Evolutionary conservation across 768 basidiomycete species (phyloP).

Genomic region (Lactarius tabidus): DNA sequence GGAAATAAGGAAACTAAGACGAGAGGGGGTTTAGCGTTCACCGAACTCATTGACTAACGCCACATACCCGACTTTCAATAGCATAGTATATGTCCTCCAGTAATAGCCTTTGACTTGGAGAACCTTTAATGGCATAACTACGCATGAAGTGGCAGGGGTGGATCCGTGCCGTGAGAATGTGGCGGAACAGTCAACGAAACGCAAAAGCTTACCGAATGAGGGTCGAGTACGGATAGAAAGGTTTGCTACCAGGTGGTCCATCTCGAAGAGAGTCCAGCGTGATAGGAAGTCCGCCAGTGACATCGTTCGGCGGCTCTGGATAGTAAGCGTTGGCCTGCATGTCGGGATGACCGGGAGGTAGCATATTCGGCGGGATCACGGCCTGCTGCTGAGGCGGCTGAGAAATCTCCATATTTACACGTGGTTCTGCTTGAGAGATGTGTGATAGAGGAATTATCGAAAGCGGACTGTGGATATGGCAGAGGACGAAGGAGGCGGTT

Average conservation of each 20-base stretch:
- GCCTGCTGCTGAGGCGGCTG: conserved; percentile 43
- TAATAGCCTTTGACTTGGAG: conserved; percentile 79
- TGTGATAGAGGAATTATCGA: conserved; percentile 1
- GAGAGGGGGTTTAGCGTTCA: conserved; percentile 25
- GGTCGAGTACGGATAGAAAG: conserved; percentile 88
- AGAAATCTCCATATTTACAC: conserved; percentile 12
- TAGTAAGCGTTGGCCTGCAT: conserved; percentile 53
- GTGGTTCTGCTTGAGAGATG: not conserved
- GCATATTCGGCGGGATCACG: conserved; percentile 61
- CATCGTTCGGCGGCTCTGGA: conserved; percentile 71
- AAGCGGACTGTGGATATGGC: conserved; percentile 31
- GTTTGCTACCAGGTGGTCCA: conserved; percentile 84
- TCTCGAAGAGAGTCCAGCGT: conserved; percentile 84
- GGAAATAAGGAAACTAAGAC: conserved; percentile 79
- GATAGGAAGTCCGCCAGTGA: conserved; percentile 80
- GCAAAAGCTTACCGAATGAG: conserved; percentile 67
- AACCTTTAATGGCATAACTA: conserved; percentile 89
- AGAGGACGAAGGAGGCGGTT: conserved; percentile 47
- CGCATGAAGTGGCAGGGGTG: not conserved
- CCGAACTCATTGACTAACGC: not conserved
- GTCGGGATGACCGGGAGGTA: conserved; percentile 38
- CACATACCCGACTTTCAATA: conserved; percentile 78
- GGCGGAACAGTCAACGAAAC: conserved; percentile 6
- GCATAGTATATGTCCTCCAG: conserved; percentile 91
- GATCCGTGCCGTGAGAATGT: conserved; percentile 11